These are phyloP conservation scores for Agrocybe chaxingu DNA, from an alignment of 768 basidiomycete species.

Conservation along the genomic window DNA sequence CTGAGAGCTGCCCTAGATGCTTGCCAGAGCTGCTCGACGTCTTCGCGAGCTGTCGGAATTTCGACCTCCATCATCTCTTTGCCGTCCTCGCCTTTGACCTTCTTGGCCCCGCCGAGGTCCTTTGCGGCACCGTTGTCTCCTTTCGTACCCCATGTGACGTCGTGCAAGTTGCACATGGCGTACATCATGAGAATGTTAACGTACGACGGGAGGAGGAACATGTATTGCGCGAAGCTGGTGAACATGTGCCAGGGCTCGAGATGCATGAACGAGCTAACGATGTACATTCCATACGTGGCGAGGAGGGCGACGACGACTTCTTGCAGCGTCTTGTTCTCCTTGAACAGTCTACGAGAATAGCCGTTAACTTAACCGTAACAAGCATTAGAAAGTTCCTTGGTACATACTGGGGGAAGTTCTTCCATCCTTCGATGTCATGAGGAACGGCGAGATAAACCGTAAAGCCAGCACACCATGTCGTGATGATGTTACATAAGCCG, in stretches of 20 bases:
- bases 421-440: conserved; percentile 72
- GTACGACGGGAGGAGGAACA: conserved; percentile 79
- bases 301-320: conserved; percentile 82
- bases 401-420: conserved; percentile 64
- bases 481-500: conserved; percentile 74
- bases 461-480: conserved; percentile 87
- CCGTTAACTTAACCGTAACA: too few species aligned
- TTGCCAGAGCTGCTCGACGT: conserved; percentile 84
- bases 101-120: conserved; percentile 89
- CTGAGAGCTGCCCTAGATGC: conserved; percentile 72
- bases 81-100: conserved; percentile 79
- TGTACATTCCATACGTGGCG: conserved; percentile 80
- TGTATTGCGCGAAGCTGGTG: conserved; percentile 88
- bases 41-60: conserved; percentile 76
- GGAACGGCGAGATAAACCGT: conserved; percentile 86
- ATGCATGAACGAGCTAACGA: conserved; percentile 84
- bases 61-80: conserved; percentile 88
- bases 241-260: conserved; percentile 98
- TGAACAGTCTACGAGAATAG: conserved; percentile 45
- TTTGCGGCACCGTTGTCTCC: conserved; percentile 87
- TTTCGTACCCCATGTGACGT: conserved; percentile 91
- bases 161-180: conserved; percentile 90
- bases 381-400: not conserved
- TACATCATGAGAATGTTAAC: conserved; percentile 93
- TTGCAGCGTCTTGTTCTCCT: conserved; percentile 65